Evolutionary conservation across 768 basidiomycete species (phyloP).

Genomic region (Filobasidium wieringae): DNA sequence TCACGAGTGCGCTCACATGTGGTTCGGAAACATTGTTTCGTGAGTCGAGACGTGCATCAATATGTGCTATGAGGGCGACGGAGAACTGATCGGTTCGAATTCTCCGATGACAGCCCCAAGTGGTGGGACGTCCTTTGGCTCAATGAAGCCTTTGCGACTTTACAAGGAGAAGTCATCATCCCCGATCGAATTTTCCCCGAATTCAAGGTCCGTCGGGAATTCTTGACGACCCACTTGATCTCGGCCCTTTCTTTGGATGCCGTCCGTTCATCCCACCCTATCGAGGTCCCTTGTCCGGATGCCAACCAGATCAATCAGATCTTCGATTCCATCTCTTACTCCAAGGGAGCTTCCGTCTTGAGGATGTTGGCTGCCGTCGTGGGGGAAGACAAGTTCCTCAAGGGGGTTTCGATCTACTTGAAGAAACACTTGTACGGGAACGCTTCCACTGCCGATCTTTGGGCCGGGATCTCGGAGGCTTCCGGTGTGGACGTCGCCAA

Average conservation of each 20-base stretch:
- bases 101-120: background rate
- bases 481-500: constrained; percentile 59
- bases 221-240: constrained; percentile 65
- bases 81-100: constrained; percentile 14
- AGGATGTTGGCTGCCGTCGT: constrained; percentile 84
- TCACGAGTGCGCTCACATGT: constrained; percentile 63
- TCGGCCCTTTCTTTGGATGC: constrained; percentile 72
- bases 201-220: constrained; percentile 70
- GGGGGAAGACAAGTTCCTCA: constrained; percentile 75
- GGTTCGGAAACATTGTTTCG: constrained; percentile 88
- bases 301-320: constrained; percentile 78
- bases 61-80: constrained; percentile 67
- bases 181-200: constrained; percentile 58
- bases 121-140: constrained; percentile 42
- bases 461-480: constrained; percentile 68
- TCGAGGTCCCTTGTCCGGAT: constrained; percentile 81
- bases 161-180: constrained; percentile 83
- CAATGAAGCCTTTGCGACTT: constrained; percentile 62
- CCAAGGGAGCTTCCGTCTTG: constrained; percentile 59
- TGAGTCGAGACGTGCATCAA: constrained; percentile 47
- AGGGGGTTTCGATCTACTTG: constrained; percentile 81
- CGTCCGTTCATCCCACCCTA: constrained; percentile 77
- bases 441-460: constrained; percentile 72
- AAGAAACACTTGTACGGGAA: constrained; percentile 77
- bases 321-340: constrained; percentile 77